Conservation (phyloP, 139 green algal species). For the Penium margaritaceum region DNA sequence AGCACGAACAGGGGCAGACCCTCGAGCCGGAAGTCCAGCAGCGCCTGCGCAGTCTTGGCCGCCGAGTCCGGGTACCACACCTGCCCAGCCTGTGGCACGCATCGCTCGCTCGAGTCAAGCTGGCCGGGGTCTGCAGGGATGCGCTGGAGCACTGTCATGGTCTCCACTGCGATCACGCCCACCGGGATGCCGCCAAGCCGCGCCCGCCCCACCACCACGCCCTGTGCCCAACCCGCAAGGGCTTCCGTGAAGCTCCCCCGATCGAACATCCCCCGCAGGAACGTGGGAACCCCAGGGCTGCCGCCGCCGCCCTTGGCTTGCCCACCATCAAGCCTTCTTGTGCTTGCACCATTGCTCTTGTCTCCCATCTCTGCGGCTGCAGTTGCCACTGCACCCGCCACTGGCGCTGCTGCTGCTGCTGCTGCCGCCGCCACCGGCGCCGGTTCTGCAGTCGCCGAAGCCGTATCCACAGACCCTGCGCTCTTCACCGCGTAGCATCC, state of each 20-base stretch:
- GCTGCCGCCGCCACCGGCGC: too few species aligned
- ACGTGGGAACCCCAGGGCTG: too few species aligned
- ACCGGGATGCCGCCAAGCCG: conserved; percentile 84
- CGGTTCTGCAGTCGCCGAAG: too few species aligned
- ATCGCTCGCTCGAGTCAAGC: conserved; percentile 46
- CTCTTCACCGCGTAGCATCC: too few species aligned
- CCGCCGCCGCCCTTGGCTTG: too few species aligned
- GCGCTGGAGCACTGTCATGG: conserved; percentile 63
- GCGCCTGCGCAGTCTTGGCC: conserved; percentile 89
- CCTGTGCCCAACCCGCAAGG: conserved; percentile 76
- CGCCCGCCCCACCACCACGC: conserved; percentile 83
- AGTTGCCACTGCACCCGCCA: too few species aligned
- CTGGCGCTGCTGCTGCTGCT: too few species aligned
- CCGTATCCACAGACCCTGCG: too few species aligned
- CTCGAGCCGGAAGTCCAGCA: conserved; percentile 91
- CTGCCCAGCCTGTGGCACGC: conserved; percentile 44
- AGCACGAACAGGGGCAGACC: conserved; percentile 92
- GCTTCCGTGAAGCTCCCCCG: conserved; percentile 36
- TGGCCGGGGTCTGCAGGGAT: conserved; percentile 87
- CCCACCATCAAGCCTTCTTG: too few species aligned
- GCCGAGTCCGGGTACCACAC: conserved; percentile 97
- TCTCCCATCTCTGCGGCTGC: too few species aligned
- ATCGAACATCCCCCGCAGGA: conserved; percentile 42
- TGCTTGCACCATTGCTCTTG: too few species aligned
- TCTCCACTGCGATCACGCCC: conserved; percentile 91